A percentile compares a stretch with the other conserved stretches of the same genome.
These are phyloP conservation scores for Testicularia cyperi DNA, from an alignment of 1,284 basidiomycete genomes.

Conservation along the genomic window DNA sequence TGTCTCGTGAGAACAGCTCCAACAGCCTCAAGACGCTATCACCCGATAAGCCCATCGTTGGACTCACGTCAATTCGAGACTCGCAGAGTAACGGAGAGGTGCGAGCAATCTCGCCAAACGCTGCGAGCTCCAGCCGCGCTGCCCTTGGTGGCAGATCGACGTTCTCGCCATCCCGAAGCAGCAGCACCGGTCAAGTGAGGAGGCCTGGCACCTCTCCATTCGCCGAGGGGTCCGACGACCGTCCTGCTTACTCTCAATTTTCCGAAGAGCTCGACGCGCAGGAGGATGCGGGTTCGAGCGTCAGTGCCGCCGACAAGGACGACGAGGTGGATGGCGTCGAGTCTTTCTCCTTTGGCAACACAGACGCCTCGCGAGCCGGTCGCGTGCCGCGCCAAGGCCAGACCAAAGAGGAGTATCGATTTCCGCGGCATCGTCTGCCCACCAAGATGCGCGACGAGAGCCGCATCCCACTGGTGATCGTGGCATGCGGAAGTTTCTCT, in stretches of 20 bases:
- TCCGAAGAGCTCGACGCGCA: constrained; percentile 34
- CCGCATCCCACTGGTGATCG: constrained; percentile 59
- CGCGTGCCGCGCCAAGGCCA: constrained; percentile 45
- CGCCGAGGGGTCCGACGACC: constrained; percentile 3
- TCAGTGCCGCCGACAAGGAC: constrained; percentile 37
- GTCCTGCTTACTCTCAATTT: constrained; percentile 38
- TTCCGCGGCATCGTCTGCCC: constrained; percentile 55
- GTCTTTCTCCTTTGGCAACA: constrained; percentile 1
- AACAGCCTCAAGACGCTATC: constrained; percentile 29
- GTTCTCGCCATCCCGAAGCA: too few relatives aligned
- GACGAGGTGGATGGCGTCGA: constrained; percentile 44
- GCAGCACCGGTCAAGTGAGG: constrained; percentile 4
- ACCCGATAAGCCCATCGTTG: constrained; percentile 5
- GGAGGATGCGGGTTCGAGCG: constrained; percentile 30
- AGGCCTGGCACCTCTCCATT: constrained; percentile 3
- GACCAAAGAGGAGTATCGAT: constrained; percentile 50
- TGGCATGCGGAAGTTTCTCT: constrained; percentile 66
- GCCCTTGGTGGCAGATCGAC: not conserved
- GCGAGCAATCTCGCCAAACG: too few relatives aligned
- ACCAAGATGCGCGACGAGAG: constrained; percentile 55
- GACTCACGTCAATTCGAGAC: constrained; percentile 2
- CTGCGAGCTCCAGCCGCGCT: not conserved
- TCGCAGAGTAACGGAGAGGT: not conserved
- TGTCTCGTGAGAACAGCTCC: constrained; percentile 23
- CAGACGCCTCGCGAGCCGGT: not conserved